Conservation (phyloP, 208 protist genomes). For the Acanthamoeba royreba region DNA sequence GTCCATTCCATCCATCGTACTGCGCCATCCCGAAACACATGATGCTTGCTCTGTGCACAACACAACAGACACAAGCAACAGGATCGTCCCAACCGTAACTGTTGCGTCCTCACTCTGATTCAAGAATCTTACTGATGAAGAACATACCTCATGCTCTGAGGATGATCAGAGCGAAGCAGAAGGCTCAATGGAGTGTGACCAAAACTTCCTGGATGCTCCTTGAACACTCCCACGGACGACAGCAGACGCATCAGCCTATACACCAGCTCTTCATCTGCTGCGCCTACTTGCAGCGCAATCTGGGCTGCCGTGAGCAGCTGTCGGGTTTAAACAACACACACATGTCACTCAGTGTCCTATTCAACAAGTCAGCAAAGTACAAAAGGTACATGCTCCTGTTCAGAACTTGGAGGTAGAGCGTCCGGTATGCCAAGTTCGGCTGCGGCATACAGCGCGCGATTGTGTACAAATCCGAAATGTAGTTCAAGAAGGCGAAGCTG, state of each 20-base stretch:
- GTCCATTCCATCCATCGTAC: conserved; percentile 6
- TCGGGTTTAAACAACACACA: not conserved
- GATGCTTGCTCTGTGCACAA: not conserved
- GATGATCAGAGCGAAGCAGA: not conserved
- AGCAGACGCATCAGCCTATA: conserved; percentile 3
- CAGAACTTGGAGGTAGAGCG: not conserved
- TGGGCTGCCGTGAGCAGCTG: not conserved
- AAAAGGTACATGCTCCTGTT: not conserved
- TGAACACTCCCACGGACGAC: conserved; percentile 25
- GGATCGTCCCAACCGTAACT: too few species aligned
- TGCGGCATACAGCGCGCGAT: not conserved
- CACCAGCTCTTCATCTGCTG: not conserved
- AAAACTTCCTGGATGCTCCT: conserved; percentile 2
- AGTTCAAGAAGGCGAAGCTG: not conserved
- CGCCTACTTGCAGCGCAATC: not conserved
- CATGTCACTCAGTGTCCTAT: too few species aligned
- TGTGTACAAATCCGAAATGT: not conserved
- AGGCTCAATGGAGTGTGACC: not conserved
- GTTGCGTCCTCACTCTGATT: too few species aligned
- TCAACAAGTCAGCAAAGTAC: too few species aligned
- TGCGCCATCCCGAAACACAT: not conserved
- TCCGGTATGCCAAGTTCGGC: not conserved
- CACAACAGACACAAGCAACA: not conserved
- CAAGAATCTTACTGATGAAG: too few species aligned
- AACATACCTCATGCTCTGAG: not conserved